A percentile compares a stretch with the other conserved stretches of the same genome.
Conservation (phyloP, 192 early-diverging fungal species). For the Coemansia sp. region DNA sequence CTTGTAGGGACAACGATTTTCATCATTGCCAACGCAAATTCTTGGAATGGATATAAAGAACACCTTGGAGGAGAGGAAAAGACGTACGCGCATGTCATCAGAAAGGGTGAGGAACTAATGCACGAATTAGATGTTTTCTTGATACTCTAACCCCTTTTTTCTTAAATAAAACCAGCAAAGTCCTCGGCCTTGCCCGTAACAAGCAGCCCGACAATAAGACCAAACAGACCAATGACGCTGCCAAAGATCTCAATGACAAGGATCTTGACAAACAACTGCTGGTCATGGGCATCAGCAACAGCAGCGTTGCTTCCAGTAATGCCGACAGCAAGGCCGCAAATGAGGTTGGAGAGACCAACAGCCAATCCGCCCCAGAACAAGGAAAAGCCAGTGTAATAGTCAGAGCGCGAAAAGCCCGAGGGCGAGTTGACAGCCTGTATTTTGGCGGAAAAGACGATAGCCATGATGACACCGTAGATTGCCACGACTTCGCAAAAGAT, state of each 20-base stretch:
- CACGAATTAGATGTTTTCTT: background rate
- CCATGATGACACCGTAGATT: conserved; percentile 98
- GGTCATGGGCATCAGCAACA: conserved; percentile 93
- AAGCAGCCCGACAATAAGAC: conserved; percentile 90
- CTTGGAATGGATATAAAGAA: too few relatives aligned
- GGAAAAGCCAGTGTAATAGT: conserved; percentile 87
- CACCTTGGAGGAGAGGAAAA: too few relatives aligned
- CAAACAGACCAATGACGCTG: conserved; percentile 92
- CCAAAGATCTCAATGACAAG: conserved; percentile 98
- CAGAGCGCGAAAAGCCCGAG: conserved; percentile 53
- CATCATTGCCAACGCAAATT: too few relatives aligned
- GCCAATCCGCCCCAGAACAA: conserved; percentile 96
- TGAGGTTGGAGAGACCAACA: conserved; percentile 89
- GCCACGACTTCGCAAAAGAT: conserved; percentile 99
- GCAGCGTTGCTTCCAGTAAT: conserved; percentile 91
- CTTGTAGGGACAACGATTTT: too few relatives aligned
- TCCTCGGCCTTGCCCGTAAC: conserved; percentile 58
- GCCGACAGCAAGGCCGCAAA: conserved; percentile 92
- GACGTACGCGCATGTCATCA: too few relatives aligned
- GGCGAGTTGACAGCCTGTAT: conserved; percentile 56
- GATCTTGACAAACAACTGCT: conserved; percentile 94
- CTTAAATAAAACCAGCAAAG: conserved; percentile 25
- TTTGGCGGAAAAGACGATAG: conserved; percentile 93
- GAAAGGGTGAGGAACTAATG: too few relatives aligned
- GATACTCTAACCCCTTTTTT: background rate